Evolutionary conservation across 345 rosid genomes (phyloP), one percentile per base, ranked within the genome.

Genomic region (Dovyalis caffra): DNA sequence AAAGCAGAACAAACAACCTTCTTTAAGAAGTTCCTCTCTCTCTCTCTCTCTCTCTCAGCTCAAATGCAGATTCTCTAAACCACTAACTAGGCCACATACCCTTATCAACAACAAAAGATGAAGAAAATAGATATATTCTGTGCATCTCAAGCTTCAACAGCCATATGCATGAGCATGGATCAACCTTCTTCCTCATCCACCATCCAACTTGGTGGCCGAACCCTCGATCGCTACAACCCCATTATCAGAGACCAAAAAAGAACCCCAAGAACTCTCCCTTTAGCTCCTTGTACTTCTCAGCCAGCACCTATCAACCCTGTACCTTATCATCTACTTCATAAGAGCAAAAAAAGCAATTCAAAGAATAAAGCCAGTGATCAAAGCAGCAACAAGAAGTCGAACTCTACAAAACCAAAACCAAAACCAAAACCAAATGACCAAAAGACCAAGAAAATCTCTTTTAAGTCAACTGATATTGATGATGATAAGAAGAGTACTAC

Each of bases 151-250:
- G 91, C 95, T 76, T 92, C 97, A 70, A 89, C 92, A 26, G 87
- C 91, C 80, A 80, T 92, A 74, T 87, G 92, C 82, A 74, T 82
- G 77, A 87, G 89, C 85, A 87, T 85, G 85, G 88, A 87, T 34
- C 88, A 73, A 38, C 77, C 79, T 8, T 75, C 83, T 1, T 80
- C 79, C n/a, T 79, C 82, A 33, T 64, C 65, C 45, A 35, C 74
- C 49, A 8, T 64, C 67, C 83, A 74, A 51, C 84, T 83, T 1
- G 89, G 85, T 37, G 91, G 88, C 76, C 83, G 90, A 74, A 83
- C 90, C 83, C 88, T 93, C 69, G 97, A 93, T 78, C 95, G 97
- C 79, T 91, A 92, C 84, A 91, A 94, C 47, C 97, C 97, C 23
- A 89, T 91, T 79, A 94, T 89, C 82, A 76, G 94, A 64, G 97